Base-by-base conservation (phyloP, 805 yeast genomes). In the Isabelozyma rhagii region DNA sequence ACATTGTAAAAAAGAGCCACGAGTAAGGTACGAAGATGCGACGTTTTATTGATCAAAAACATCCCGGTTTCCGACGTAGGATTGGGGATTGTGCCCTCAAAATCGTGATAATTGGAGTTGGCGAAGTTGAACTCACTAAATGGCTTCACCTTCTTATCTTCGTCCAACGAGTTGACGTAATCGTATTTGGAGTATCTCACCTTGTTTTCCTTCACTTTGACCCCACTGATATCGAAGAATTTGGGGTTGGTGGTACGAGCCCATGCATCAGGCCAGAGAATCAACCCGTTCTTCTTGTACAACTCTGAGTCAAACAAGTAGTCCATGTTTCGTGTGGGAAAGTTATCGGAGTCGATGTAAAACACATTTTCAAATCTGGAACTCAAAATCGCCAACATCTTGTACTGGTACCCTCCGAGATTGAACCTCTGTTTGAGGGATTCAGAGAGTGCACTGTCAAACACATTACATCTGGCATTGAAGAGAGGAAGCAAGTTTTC, bases 251-350 rank as follows among this genome's bases (percentile, higher is more conserved):
- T 83, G 5, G 88, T 82, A 62, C 89, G 71, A 2, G 84, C 75
- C 89, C 89, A 84, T 36, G 80, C 79, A 64, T 84, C 89, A 3
- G 89, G 89, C 89, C 89, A 84, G 8, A 82, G 51, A 8, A 83
- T 68, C 47, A 84, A 59, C 0, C 80, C 78, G 14, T 66, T 65
- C 8, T 50, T 84, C 81, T 61, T 56, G 64, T 68, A 83, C 7
- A 72, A 66, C 10, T 69, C 61, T 34, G 80, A 73, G 1, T 63
- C 61, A 47, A 84, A 79, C 41, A 84, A 67, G 46, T 67, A 66
- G 47, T 80, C 82, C 14, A 75, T 64, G 56, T 70, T 66, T 39
- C 53, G 58, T 13, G 73, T 62, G 3, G 79, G 81, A 56, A 76
- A 71, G 55, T 79, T 74, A 58, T 80, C 84, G 8, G 81, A 74